These are phyloP conservation scores for Chenopodium formosanum DNA, from an alignment of 148 eudicot species.

Conservation along the genomic window DNA sequence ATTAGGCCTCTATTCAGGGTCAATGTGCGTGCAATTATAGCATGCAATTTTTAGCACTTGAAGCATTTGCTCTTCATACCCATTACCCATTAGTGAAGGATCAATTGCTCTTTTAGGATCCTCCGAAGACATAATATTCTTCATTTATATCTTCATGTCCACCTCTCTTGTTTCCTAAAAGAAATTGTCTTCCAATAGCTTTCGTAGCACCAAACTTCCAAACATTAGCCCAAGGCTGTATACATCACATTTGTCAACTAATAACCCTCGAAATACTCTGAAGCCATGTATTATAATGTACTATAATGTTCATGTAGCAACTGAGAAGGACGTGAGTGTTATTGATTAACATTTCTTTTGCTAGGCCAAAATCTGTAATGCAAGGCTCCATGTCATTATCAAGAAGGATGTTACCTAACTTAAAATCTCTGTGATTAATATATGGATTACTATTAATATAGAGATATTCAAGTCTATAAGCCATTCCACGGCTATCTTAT, in stretches of 20 bases:
- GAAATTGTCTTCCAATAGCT: constrained; percentile 63
- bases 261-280: constrained; percentile 67
- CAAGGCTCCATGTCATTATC: constrained; percentile 91
- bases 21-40: constrained; percentile 60
- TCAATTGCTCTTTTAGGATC: constrained; percentile 70
- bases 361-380: constrained; percentile 89
- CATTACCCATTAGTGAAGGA: constrained; percentile 53
- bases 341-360: constrained; percentile 63
- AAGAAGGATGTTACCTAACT: constrained; percentile 71
- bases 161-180: constrained; percentile 61
- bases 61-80: constrained; percentile 86
- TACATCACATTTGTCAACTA: constrained; percentile 90
- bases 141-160: constrained; percentile 79
- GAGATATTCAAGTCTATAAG: constrained; percentile 85
- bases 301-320: constrained; percentile 76
- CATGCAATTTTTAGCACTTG: constrained; percentile 85
- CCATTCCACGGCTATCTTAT: constrained; percentile 59
- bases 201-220: constrained; percentile 68
- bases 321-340: constrained; percentile 64
- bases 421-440: constrained; percentile 85
- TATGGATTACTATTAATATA: constrained; percentile 56
- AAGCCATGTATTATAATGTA: constrained; percentile 52
- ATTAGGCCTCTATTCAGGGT: constrained; percentile 86
- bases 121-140: constrained; percentile 62
- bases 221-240: constrained; percentile 70